Base-by-base conservation (phyloP, 768 basidiomycete genomes). In the Agrocybe praecox region DNA sequence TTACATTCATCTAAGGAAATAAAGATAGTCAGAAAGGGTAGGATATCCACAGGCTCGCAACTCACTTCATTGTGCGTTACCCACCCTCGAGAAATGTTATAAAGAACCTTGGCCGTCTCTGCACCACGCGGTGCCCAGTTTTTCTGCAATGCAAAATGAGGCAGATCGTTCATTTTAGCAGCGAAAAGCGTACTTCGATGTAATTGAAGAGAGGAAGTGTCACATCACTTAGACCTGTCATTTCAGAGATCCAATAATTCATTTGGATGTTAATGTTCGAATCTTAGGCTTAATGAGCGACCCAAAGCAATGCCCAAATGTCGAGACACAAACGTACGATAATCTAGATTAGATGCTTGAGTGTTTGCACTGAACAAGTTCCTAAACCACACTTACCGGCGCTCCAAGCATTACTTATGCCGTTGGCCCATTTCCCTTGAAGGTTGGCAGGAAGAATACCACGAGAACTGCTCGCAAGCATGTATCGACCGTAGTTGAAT, bases 231-330 rank as follows among this genome's bases (percentile, higher is more conserved):
- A 89, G 72, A 56, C 82, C 81, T 8, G 85, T 86, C 73, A 83
- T 81, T 63, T 90, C 89, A 17, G 88, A 88, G 48, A 77, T 78
- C 89, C 89, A 91, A 66, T 90, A 89, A 65, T 89, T 91, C 89
- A 90, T 90, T 67, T 92, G 89, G 40, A 88, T 78, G 59, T 92
- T 92, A 60, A 92, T 88, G 56, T 92, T 92, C 29, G 89, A 80
- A 63, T 90, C 88, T 89, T 34, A 21, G 52, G 6, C 19, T 17
- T 4, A 29, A 29, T 48, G 8, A 34, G 19, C 46, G 15, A 45
- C 18, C n/a, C 2, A n/a, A 21, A 24, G 14, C 19, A 46, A 33
- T 36, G 17, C 26, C 9, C 26, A 22, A 12, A 45, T 21, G 4
- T 3, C 5, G 36, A 45, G 23, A 36, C 1, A 46, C 22, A 18